Evolutionary conservation across 1,139 yeast genomes (phyloP).

Genomic region (Hansenula sp.): DNA sequence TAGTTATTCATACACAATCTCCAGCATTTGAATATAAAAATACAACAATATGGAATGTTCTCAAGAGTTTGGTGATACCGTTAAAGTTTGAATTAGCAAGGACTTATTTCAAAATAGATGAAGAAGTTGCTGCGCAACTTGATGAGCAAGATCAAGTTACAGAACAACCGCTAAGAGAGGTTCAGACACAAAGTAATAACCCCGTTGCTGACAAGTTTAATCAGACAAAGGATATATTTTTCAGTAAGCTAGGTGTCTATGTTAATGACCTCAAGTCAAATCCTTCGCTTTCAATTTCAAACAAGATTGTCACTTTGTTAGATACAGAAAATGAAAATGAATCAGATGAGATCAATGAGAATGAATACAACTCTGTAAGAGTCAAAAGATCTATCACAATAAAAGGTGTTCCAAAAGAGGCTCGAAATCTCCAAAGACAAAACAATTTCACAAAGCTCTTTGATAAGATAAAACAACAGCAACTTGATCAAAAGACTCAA

Average conservation of each 20-base stretch:
- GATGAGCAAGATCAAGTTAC: neutral
- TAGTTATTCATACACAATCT: slow-evolving; percentile 18
- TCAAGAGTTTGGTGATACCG: slow-evolving; percentile 23
- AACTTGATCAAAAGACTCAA: slow-evolving; percentile 5
- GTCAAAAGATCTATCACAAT: slow-evolving; percentile 20
- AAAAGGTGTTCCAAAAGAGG: slow-evolving; percentile 5
- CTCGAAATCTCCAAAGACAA: neutral
- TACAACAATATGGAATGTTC: slow-evolving; percentile 18
- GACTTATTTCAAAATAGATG: slow-evolving; percentile 6
- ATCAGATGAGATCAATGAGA: neutral
- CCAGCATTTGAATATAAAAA: slow-evolving; percentile 12
- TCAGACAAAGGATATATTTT: slow-evolving; percentile 15
- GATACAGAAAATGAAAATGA: slow-evolving; percentile 3
- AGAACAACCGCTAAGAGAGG: neutral
- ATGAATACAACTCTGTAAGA: slow-evolving; percentile 12
- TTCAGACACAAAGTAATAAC: neutral
- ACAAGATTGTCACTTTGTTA: slow-evolving; percentile 7
- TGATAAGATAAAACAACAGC: slow-evolving; percentile 4
- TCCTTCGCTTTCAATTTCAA: slow-evolving; percentile 18
- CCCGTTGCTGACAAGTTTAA: slow-evolving; percentile 6
- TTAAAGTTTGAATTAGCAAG: slow-evolving; percentile 17
- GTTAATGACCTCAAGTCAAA: slow-evolving; percentile 21
- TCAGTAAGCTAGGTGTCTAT: slow-evolving; percentile 22
- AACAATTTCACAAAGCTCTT: slow-evolving; percentile 1
- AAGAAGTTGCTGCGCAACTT: neutral